Conservation (phyloP, 345 rosid genomes). For the Citrus hindsii region DNA sequence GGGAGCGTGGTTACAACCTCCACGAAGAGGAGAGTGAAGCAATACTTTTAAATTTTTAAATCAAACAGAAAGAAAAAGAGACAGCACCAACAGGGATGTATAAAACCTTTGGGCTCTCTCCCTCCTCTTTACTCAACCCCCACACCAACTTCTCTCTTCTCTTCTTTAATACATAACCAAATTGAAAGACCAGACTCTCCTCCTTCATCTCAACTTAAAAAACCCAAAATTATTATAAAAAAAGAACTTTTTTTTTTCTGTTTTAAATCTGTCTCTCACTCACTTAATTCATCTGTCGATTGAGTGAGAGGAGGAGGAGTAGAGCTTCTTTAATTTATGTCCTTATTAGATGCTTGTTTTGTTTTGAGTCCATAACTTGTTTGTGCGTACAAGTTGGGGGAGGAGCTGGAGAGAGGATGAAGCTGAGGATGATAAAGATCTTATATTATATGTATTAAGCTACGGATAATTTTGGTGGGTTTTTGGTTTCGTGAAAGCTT, state of each 20-base stretch:
- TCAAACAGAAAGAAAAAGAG: neutral
- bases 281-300: neutral
- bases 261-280: neutral
- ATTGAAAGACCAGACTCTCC: neutral
- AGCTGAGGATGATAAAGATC: neutral
- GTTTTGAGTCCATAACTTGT: neutral
- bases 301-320: conserved; percentile 10
- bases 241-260: no score
- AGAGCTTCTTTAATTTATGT: conserved; percentile 11
- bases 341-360: neutral
- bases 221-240: no score
- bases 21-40: neutral
- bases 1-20: neutral
- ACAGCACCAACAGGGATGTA: neutral
- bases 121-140: conserved; percentile 22
- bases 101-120: conserved; percentile 12
- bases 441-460: no score
- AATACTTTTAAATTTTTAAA: neutral
- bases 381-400: neutral
- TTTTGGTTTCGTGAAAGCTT: conserved; percentile 14
- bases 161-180: neutral
- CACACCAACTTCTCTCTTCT: neutral
- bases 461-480: conserved; percentile 19
- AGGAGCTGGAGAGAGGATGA: conserved; percentile 7
- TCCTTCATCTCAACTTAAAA: neutral